These are phyloP conservation scores for Hamamelis virginiana DNA, from an alignment of 164 flowering plant genomes.

Conservation along the genomic window DNA sequence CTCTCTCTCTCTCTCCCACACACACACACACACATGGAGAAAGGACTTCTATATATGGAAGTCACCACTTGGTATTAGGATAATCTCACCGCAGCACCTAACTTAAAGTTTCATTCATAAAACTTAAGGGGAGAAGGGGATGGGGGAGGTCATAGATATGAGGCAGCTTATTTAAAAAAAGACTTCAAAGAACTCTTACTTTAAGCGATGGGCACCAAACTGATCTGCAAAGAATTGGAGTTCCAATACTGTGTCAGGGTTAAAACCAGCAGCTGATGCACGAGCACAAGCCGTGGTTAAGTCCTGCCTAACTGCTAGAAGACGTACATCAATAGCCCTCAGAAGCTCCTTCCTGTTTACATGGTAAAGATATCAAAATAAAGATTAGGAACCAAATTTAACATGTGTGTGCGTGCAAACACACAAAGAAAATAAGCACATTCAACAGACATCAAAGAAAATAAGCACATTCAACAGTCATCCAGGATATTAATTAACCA, in stretches of 20 bases:
- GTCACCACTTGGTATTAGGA: no score
- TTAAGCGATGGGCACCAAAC: conserved; percentile 74
- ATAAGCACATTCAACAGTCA: neutral
- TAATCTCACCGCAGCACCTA: no score
- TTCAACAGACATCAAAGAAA: neutral
- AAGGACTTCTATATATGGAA: no score
- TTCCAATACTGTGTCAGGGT: conserved; percentile 54
- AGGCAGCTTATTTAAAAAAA: neutral
- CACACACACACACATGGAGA: no score
- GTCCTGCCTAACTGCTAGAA: conserved; percentile 70
- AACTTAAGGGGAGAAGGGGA: no score
- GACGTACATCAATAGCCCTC: conserved; percentile 79
- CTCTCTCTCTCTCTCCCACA: no score
- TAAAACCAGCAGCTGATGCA: conserved; percentile 78
- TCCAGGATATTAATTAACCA: neutral
- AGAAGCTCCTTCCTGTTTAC: conserved; percentile 74
- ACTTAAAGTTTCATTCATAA: no score
- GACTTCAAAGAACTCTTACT: conserved; percentile 45
- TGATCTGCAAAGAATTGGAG: conserved; percentile 68
- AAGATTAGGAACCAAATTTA: no score
- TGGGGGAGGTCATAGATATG: no score
- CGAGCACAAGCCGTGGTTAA: conserved; percentile 59
- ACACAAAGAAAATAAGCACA: no score
- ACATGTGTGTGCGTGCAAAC: no score
- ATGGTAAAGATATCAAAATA: neutral